phyloP scores from a whole-genome alignment of 495 filamentous ascomycete species.

The Penicillium arizonense region DNA sequence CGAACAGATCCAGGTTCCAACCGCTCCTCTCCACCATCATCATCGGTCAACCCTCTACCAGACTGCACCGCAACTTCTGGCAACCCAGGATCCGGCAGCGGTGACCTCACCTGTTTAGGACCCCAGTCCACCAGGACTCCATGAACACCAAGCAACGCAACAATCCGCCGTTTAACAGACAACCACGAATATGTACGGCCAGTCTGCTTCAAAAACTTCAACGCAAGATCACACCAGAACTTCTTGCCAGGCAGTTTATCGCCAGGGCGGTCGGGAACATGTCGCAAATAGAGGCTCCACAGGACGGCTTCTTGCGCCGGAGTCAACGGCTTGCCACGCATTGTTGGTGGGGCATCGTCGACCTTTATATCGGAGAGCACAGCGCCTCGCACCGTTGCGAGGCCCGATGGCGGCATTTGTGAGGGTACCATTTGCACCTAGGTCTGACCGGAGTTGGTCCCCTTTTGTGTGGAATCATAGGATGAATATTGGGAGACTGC shows the following conservation, averaged over 20 bases:
- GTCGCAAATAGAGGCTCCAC: background rate
- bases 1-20: no score
- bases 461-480: no score
- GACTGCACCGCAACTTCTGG: no score
- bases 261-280: background rate
- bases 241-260: background rate
- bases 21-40: no score
- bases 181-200: slow-evolving; percentile 2
- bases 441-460: no score
- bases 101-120: background rate
- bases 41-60: no score
- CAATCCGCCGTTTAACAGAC: background rate
- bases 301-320: slow-evolving; percentile 1
- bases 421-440: no score
- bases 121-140: background rate
- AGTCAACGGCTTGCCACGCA: slow-evolving; percentile 3
- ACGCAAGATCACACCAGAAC: slow-evolving; percentile 1
- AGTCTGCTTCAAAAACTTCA: background rate
- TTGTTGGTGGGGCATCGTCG: background rate
- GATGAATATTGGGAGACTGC: no score
- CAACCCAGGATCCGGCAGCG: background rate
- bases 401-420: background rate
- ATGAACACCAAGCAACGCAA: background rate
- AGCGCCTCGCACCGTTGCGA: slow-evolving; percentile 1
- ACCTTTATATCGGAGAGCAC: background rate